Evolutionary conservation across 257 asterid genomes (phyloP).

Genomic region (Solanum bulbocastanum): DNA sequence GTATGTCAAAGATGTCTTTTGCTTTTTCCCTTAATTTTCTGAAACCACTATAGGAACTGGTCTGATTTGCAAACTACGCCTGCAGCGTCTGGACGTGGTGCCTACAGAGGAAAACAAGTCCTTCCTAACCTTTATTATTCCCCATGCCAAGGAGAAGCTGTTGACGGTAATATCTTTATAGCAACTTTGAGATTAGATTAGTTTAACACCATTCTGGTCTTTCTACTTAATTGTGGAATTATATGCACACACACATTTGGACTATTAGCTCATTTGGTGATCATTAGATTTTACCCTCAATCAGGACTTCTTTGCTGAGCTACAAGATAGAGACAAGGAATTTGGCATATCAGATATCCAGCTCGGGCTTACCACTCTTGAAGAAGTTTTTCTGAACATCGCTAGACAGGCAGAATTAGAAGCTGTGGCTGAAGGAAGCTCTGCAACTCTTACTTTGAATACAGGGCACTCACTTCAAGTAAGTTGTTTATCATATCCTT

Average conservation of each 20-base stretch:
- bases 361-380: conserved; percentile 79
- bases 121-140: conserved; percentile 75
- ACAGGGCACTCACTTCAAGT: conserved; percentile 62
- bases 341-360: conserved; percentile 74
- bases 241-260: background rate
- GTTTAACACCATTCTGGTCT: background rate
- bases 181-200: background rate
- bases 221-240: background rate
- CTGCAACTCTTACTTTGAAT: conserved; percentile 43
- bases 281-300: background rate
- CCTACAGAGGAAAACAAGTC: conserved; percentile 86
- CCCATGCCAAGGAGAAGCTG: conserved; percentile 79
- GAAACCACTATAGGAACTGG: background rate
- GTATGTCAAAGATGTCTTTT: conserved; percentile 32
- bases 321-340: conserved; percentile 54
- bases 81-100: conserved; percentile 55
- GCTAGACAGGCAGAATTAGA: conserved; percentile 75
- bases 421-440: conserved; percentile 58
- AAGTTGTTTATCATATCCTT: background rate
- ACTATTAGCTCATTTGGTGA: background rate
- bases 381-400: conserved; percentile 77
- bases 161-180: conserved; percentile 38
- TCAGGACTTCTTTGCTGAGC: conserved; percentile 65
- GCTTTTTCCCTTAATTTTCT: background rate
- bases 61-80: conserved; percentile 1